Percentiles rank a stretch among this genome's conserved stretches.
phyloP scores from a whole-genome alignment of 345 rosid genomes.

The Passiflora organensis region DNA sequence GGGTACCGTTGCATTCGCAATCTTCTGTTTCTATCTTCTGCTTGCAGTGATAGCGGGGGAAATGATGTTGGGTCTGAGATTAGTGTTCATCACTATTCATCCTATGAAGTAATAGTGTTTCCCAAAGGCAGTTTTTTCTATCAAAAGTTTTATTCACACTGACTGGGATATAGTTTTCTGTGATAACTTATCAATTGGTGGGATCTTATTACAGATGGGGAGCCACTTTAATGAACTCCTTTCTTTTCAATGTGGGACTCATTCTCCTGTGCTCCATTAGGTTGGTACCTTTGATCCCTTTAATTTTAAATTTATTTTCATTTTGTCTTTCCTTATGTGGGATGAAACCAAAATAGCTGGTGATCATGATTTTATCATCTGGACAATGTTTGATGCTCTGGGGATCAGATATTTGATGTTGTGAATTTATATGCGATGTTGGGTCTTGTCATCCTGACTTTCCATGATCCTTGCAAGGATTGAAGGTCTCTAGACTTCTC shows the following conservation, averaged over 20 bases:
- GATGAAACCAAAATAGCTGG: not conserved
- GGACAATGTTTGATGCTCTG: not conserved
- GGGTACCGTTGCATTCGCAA: constrained; percentile 91
- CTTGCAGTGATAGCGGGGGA: constrained; percentile 97
- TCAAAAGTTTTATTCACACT: not conserved
- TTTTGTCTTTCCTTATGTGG: not conserved
- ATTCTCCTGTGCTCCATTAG: constrained; percentile 93
- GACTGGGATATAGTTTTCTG: not conserved
- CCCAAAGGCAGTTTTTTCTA: constrained; percentile 1
- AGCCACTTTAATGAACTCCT: constrained; percentile 95
- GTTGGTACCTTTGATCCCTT: constrained; percentile 30
- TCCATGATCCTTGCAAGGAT: not conserved
- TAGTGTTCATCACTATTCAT: constrained; percentile 83
- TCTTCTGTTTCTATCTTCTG: constrained; percentile 93
- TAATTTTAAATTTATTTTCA: not conserved
- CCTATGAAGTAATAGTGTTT: constrained; percentile 78
- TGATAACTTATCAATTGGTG: constrained; percentile 23
- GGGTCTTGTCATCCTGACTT: not conserved
- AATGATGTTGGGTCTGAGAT: constrained; percentile 92
- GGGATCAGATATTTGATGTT: not conserved
- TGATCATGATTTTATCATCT: constrained; percentile 1
- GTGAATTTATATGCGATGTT: not conserved
- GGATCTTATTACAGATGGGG: constrained; percentile 76
- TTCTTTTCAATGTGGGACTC: constrained; percentile 96
- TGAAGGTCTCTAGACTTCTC: not conserved